phyloP scores from a whole-genome alignment of 2,329 filamentous ascomycete genomes.

The Colletotrichum tropicicola region DNA sequence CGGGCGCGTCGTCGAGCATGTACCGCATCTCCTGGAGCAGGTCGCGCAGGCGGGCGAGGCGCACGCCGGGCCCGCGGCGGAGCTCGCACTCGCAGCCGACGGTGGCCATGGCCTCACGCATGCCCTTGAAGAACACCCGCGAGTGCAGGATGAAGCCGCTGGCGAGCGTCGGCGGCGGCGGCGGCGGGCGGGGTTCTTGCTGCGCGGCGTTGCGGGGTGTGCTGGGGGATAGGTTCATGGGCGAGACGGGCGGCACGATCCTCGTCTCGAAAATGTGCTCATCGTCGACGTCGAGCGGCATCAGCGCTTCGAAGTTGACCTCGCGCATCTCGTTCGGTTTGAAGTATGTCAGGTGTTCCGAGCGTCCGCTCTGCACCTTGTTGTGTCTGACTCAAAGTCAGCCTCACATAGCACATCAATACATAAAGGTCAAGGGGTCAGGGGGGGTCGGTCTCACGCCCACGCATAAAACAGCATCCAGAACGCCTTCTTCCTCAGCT shows the following conservation, averaged over 20 bases:
- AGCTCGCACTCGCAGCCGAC: slow-evolving; percentile 24
- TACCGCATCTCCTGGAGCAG: slow-evolving; percentile 40
- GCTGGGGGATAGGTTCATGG: not conserved
- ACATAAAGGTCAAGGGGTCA: not conserved
- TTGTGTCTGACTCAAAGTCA: no score
- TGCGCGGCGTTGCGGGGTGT: slow-evolving; percentile 11
- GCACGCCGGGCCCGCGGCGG: slow-evolving; percentile 19
- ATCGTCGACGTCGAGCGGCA: slow-evolving; percentile 42
- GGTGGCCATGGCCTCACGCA: slow-evolving; percentile 29
- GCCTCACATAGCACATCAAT: not conserved
- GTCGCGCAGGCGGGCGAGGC: slow-evolving; percentile 34
- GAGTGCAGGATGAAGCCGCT: slow-evolving; percentile 41
- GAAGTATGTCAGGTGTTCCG: slow-evolving; percentile 37
- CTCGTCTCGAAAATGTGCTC: slow-evolving; percentile 39
- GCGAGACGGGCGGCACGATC: slow-evolving; percentile 13
- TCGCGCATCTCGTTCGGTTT: slow-evolving; percentile 38
- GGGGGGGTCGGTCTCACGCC: slow-evolving; percentile 32
- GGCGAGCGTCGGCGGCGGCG: slow-evolving; percentile 32
- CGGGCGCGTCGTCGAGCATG: slow-evolving; percentile 39
- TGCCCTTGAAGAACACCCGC: slow-evolving; percentile 36
- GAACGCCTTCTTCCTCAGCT: slow-evolving; percentile 46
- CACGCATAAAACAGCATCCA: slow-evolving; percentile 46
- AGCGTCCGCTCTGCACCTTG: slow-evolving; percentile 33
- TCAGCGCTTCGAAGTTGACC: slow-evolving; percentile 41
- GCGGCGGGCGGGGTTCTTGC: not conserved